Evolutionary conservation across 163 green algal species (phyloP).

Genomic region (Scenedesmus sp.): DNA sequence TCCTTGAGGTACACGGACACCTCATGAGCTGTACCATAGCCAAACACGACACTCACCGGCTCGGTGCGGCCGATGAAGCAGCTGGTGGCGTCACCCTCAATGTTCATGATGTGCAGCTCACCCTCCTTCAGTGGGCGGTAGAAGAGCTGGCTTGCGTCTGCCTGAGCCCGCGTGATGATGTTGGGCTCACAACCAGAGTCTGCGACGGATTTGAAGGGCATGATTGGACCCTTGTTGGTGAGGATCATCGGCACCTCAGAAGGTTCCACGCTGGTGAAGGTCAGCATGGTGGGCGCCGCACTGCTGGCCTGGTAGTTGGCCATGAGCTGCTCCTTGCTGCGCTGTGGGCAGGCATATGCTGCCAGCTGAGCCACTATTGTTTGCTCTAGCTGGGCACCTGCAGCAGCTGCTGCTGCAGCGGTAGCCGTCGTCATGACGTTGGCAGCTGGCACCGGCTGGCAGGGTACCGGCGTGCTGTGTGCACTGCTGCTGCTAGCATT

Average conservation of each 20-base stretch:
- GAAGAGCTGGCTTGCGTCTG: neutral
- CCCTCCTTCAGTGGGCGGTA: neutral
- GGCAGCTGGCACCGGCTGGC: neutral
- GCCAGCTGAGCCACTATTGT: neutral
- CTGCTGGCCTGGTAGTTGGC: neutral
- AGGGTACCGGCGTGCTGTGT: neutral
- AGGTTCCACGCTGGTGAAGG: neutral
- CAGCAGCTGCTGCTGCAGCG: too few relatives aligned
- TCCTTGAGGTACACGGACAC: too few relatives aligned
- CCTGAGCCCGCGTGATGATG: neutral
- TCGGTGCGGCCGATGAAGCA: too few relatives aligned
- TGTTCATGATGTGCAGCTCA: neutral
- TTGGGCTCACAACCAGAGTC: neutral
- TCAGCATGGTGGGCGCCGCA: neutral
- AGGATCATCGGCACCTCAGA: neutral
- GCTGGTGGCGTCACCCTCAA: neutral
- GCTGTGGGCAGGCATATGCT: neutral
- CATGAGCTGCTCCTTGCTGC: neutral
- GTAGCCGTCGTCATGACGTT: neutral
- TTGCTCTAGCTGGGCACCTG: neutral
- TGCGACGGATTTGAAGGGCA: neutral
- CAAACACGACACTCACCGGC: too few relatives aligned
- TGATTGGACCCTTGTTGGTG: neutral
- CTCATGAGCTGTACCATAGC: too few relatives aligned
- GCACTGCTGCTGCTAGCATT: neutral